Conservation (phyloP, 2,329 filamentous ascomycete species). For the Apiospora arundinis region DNA sequence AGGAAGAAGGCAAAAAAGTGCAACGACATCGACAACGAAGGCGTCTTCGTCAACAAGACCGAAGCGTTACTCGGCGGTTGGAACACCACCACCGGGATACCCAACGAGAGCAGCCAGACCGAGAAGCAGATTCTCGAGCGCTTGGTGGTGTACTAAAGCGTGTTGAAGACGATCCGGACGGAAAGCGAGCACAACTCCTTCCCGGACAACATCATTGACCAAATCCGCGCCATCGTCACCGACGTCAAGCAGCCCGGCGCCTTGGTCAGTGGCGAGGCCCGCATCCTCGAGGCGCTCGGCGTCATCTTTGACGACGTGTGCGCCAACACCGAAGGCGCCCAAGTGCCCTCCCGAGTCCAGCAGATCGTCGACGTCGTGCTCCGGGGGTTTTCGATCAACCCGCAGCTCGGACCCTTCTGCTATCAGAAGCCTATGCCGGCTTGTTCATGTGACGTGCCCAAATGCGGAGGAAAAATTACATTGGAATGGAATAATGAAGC, state of each 20-base stretch:
- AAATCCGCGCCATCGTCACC: background rate
- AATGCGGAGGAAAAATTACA: too few relatives aligned
- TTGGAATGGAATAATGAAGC: too few relatives aligned
- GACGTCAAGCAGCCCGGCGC: background rate
- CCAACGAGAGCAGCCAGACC: background rate
- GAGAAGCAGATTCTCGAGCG: background rate
- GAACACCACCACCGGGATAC: too few relatives aligned
- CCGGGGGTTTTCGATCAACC: background rate
- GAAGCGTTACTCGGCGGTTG: too few relatives aligned
- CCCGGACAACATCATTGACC: background rate
- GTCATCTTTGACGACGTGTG: background rate
- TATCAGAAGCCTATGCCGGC: too few relatives aligned
- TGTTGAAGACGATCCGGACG: background rate
- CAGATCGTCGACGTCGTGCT: background rate
- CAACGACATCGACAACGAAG: too few relatives aligned
- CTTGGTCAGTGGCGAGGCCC: background rate
- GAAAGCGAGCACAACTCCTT: background rate
- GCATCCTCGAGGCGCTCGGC: background rate
- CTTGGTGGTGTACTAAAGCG: background rate
- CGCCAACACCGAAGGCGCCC: background rate
- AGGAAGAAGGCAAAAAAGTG: too few relatives aligned
- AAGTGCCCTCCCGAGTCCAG: background rate
- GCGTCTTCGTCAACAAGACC: too few relatives aligned
- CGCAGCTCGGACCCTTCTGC: too few relatives aligned
- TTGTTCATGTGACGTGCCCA: too few relatives aligned